These are phyloP conservation scores for Cynanchum wilfordii DNA, from an alignment of 257 asterid species.

Conservation along the genomic window DNA sequence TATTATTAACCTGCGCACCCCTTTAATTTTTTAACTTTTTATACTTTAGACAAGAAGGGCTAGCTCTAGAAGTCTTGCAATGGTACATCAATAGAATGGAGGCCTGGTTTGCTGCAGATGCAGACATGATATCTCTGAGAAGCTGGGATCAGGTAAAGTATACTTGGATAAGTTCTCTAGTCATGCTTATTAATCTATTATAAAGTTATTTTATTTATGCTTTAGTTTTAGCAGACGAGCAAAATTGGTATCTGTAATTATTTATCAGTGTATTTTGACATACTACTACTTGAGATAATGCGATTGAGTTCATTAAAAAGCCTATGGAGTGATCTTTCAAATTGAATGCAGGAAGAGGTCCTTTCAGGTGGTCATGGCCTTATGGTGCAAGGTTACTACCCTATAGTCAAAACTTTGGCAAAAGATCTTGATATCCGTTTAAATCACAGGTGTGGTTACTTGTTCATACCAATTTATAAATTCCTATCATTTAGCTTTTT, in stretches of 20 bases:
- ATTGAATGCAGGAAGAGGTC: constrained; percentile 61
- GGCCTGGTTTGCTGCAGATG: constrained; percentile 99
- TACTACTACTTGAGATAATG: neutral
- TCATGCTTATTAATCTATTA: neutral
- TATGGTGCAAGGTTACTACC: constrained; percentile 95
- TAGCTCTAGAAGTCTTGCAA: constrained; percentile 79
- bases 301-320: neutral
- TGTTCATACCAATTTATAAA: neutral
- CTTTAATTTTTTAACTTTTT: neutral
- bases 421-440: constrained; percentile 77
- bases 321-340: neutral
- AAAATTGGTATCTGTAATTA: neutral
- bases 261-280: neutral
- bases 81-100: constrained; percentile 99
- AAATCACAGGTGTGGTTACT: constrained; percentile 63
- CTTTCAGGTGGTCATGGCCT: constrained; percentile 99
- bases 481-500: neutral
- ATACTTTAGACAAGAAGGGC: constrained; percentile 66
- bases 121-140: constrained; percentile 89
- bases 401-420: constrained; percentile 69
- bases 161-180: neutral
- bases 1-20: constrained; percentile 17
- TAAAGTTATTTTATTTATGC: neutral
- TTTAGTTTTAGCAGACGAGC: neutral
- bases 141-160: constrained; percentile 94